Conservation (phyloP, 2,329 filamentous ascomycete genomes). For the Elsinoe australis region DNA sequence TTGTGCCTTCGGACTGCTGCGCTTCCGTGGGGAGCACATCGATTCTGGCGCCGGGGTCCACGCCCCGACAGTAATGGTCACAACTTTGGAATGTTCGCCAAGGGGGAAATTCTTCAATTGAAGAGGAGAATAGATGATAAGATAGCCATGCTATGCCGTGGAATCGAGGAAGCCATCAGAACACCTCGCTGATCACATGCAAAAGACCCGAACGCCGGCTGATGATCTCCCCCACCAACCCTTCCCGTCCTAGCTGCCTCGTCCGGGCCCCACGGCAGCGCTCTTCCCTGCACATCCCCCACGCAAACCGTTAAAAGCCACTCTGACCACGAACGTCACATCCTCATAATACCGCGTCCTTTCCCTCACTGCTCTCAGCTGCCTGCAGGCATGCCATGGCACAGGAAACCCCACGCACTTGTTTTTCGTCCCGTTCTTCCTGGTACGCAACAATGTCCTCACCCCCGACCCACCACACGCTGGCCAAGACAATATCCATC, state of each 20-base stretch:
- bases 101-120: no score
- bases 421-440: conserved; percentile 17
- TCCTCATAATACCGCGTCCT: conserved; percentile 2
- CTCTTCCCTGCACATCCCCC: neutral
- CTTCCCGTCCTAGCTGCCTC: neutral
- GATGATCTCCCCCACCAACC: neutral
- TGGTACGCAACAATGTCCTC: conserved; percentile 24
- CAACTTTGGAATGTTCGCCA: no score
- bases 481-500: conserved; percentile 63
- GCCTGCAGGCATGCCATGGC: neutral
- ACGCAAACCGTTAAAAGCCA: neutral
- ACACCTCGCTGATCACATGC: neutral
- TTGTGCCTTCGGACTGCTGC: no score
- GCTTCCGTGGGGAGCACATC: no score
- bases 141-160: no score
- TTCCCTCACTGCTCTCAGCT: neutral
- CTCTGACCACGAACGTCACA: conserved; percentile 5
- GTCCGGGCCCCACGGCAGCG: neutral
- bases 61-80: no score
- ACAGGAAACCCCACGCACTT: neutral
- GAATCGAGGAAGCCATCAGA: no score
- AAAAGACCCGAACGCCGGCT: neutral
- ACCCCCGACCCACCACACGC: conserved; percentile 58
- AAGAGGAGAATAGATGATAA: no score
- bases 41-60: no score